Evolutionary conservation across 2,329 filamentous ascomycete species (phyloP).

Genomic region (Aspergillus felis): DNA sequence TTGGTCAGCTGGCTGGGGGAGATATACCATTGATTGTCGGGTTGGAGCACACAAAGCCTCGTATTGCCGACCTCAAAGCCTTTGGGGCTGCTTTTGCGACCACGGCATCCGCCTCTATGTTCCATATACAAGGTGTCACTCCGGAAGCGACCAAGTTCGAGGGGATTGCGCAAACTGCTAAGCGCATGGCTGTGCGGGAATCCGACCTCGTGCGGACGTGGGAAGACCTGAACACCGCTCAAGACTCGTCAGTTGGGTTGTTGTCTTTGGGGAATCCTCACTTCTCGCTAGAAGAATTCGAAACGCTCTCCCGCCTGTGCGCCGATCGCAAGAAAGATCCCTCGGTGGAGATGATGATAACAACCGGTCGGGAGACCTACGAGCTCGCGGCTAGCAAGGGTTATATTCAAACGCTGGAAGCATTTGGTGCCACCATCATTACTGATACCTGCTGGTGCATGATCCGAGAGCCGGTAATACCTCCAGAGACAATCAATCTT

Average conservation of each 20-base stretch:
- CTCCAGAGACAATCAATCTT: conserved; percentile 23
- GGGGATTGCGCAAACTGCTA: conserved; percentile 3
- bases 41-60: conserved; percentile 22
- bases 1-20: conserved; percentile 28
- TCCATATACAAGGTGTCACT: conserved; percentile 41
- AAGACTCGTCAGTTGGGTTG: conserved; percentile 27
- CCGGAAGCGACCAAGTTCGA: conserved; percentile 29
- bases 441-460: conserved; percentile 50
- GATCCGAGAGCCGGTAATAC: conserved; percentile 41
- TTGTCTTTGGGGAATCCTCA: conserved; percentile 47
- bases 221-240: conserved; percentile 18
- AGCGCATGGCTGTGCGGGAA: not conserved
- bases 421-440: conserved; percentile 39
- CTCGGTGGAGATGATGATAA: conserved; percentile 14
- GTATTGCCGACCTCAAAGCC: conserved; percentile 37
- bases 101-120: conserved; percentile 42
- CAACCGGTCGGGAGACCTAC: conserved; percentile 18
- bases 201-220: conserved; percentile 7
- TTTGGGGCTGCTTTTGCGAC: conserved; percentile 47
- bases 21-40: conserved; percentile 37
- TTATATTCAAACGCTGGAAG: conserved; percentile 25
- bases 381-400: conserved; percentile 24
- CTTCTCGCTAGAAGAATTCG: conserved; percentile 39
- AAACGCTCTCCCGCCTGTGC: conserved; percentile 28
- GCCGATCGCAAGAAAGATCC: conserved; percentile 19